A percentile compares a stretch with the other conserved stretches of the same genome.
Evolutionary conservation across 495 filamentous ascomycete species (phyloP).

Genomic region (Staphylotrichum tortipilum): DNA sequence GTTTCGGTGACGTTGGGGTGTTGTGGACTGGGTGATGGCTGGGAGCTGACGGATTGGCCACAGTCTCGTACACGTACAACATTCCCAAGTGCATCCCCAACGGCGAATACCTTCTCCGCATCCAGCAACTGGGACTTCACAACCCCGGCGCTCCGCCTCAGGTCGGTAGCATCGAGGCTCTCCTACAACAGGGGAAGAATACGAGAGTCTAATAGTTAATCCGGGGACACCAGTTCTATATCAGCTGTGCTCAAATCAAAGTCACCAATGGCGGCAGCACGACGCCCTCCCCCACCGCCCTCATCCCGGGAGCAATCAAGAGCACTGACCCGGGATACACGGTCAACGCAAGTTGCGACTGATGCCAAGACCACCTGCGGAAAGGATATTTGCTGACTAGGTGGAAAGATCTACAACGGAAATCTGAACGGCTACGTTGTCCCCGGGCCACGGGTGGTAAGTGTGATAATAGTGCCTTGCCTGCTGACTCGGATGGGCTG

Average conservation of each 20-base stretch:
- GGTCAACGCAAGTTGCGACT: conserved; percentile 25
- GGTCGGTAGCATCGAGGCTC: not conserved
- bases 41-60: not conserved
- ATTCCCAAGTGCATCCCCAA: conserved; percentile 46
- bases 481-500: not conserved
- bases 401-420: conserved; percentile 14
- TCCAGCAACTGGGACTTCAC: conserved; percentile 53
- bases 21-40: conserved; percentile 4
- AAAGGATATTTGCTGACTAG: not conserved
- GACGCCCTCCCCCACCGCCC: conserved; percentile 36
- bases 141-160: conserved; percentile 40
- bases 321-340: conserved; percentile 46
- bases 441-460: conserved; percentile 18
- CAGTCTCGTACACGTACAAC: conserved; percentile 40
- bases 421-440: conserved; percentile 14
- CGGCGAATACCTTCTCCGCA: conserved; percentile 54
- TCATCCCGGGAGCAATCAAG: conserved; percentile 48
- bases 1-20: not conserved
- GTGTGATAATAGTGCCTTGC: not conserved
- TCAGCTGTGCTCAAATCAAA: conserved; percentile 51
- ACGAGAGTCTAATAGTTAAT: no score
- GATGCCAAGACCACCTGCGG: no score
- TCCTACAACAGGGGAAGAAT: no score
- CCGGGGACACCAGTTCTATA: no score
- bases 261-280: conserved; percentile 41